A percentile compares a stretch with the other conserved stretches of the same genome.
Evolutionary conservation across 2,329 filamentous ascomycete species (phyloP).

Genomic region (Fusarium nygamai): DNA sequence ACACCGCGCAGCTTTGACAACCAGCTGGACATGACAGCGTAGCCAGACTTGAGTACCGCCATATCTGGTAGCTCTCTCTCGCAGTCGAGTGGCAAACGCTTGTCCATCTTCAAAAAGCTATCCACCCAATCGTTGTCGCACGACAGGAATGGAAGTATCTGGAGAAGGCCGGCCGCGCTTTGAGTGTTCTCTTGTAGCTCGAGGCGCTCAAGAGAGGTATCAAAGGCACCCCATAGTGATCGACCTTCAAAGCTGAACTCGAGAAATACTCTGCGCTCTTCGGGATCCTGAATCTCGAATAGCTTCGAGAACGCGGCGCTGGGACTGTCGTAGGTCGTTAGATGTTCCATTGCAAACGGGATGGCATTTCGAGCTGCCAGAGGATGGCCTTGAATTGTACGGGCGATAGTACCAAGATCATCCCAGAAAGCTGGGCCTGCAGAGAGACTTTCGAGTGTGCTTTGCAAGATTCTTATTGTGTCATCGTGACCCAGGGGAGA

Average conservation of each 20-base stretch:
- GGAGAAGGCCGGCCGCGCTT: background rate
- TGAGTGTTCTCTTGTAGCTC: background rate
- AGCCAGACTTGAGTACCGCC: background rate
- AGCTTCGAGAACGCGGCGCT: background rate
- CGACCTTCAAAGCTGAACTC: background rate
- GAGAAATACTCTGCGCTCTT: background rate
- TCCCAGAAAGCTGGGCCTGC: fast-evolving
- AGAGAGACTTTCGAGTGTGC: background rate
- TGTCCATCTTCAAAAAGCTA: background rate
- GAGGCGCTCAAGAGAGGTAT: background rate
- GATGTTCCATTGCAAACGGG: fast-evolving
- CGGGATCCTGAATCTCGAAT: background rate
- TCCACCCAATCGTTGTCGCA: background rate
- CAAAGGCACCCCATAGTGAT: background rate
- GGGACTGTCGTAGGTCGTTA: background rate
- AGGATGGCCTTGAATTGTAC: background rate
- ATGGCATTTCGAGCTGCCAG: background rate
- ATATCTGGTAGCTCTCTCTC: background rate
- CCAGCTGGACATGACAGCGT: background rate
- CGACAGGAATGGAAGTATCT: background rate
- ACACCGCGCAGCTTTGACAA: background rate
- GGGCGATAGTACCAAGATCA: background rate
- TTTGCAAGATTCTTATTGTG: background rate
- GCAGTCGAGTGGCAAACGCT: background rate
- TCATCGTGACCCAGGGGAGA: fast-evolving